Evolutionary conservation across 768 basidiomycete species (phyloP).

Genomic region (Artomyces pyxidatus): DNA sequence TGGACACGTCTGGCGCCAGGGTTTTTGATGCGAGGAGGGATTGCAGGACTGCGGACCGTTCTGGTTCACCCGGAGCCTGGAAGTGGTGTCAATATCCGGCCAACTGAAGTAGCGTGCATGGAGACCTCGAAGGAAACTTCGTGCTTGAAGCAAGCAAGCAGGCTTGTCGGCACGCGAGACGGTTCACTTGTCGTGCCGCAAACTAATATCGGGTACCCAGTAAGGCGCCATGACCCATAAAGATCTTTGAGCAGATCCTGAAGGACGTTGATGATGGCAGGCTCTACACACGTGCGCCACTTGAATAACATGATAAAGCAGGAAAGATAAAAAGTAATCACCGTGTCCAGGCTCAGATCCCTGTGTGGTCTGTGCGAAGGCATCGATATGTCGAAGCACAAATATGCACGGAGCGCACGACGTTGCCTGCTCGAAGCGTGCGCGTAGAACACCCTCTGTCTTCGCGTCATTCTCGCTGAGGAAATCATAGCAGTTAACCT

Average conservation of each 20-base stretch:
- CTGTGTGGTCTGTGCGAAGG: constrained; percentile 64
- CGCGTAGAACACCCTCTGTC: constrained; percentile 64
- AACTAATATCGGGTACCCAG: constrained; percentile 67
- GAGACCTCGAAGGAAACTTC: constrained; percentile 67
- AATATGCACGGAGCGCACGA: constrained; percentile 81
- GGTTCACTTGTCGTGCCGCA: constrained; percentile 66
- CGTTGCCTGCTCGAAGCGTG: constrained; percentile 69
- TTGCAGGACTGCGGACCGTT: constrained; percentile 55
- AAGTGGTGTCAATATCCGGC: neutral
- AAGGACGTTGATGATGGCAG: constrained; percentile 46
- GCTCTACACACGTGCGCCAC: no score
- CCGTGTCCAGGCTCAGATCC: constrained; percentile 57
- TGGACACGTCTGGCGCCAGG: constrained; percentile 70
- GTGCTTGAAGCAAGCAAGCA: constrained; percentile 79
- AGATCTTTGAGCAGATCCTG: constrained; percentile 56
- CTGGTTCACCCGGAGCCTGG: constrained; percentile 75
- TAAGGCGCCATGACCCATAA: constrained; percentile 45
- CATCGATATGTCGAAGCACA: constrained; percentile 74
- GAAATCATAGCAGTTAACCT: constrained; percentile 85
- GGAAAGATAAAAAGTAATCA: neutral
- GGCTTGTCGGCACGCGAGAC: constrained; percentile 50
- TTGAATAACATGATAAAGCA: no score
- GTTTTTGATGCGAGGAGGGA: constrained; percentile 31
- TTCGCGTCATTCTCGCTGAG: constrained; percentile 70
- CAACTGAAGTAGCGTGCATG: neutral